phyloP scores from a whole-genome alignment of 495 filamentous ascomycete species.

The Neurospora tetraspora region DNA sequence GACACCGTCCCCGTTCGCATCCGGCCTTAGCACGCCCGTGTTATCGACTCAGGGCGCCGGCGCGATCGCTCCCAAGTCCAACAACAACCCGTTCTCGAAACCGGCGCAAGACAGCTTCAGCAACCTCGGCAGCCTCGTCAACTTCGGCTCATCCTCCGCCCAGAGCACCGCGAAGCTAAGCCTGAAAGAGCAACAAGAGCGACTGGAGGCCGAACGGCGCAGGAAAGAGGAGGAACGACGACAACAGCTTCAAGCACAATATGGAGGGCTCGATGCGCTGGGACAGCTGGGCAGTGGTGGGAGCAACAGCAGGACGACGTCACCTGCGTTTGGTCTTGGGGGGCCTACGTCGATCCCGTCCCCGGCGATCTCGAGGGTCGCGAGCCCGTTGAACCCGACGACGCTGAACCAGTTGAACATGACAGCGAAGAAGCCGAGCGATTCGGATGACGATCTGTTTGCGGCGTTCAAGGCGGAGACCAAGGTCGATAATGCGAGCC shows the following conservation, averaged over 20 bases:
- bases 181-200: slow-evolving; percentile 76
- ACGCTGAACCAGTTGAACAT: neutral
- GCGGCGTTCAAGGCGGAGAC: slow-evolving; percentile 50
- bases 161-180: slow-evolving; percentile 61
- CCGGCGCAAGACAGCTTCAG: slow-evolving; percentile 78
- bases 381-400: slow-evolving; percentile 12
- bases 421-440: slow-evolving; percentile 12
- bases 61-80: slow-evolving; percentile 36
- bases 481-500: slow-evolving; percentile 49
- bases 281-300: neutral
- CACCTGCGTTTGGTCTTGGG: neutral
- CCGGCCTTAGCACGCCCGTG: slow-evolving; percentile 56
- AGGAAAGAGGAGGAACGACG: slow-evolving; percentile 64
- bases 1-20: slow-evolving; percentile 47
- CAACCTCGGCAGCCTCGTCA: slow-evolving; percentile 75
- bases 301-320: neutral
- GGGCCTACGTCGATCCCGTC: slow-evolving; percentile 20
- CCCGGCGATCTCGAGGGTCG: slow-evolving; percentile 1
- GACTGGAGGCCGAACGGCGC: slow-evolving; percentile 64
- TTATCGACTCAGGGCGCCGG: slow-evolving; percentile 46
- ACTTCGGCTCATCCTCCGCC: slow-evolving; percentile 48
- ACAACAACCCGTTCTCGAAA: slow-evolving; percentile 40
- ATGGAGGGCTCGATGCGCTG: slow-evolving; percentile 38
- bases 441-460: slow-evolving; percentile 49
- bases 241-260: slow-evolving; percentile 60